These are phyloP conservation scores for Rhamnella rubrinervis DNA, from an alignment of 331 rosid species.

Conservation along the genomic window DNA sequence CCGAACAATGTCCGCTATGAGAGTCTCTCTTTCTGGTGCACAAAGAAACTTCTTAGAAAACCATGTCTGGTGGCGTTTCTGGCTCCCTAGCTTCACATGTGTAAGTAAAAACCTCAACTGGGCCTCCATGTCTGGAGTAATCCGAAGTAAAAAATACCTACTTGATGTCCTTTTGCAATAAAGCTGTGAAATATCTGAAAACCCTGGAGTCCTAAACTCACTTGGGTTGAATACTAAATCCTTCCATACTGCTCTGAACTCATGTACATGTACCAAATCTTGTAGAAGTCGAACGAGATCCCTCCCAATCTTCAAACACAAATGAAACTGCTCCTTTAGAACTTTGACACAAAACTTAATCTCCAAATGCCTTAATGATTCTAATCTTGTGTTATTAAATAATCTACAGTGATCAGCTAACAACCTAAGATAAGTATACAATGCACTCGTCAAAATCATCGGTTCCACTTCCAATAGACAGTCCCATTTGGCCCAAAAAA, in stretches of 20 bases:
- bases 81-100: constrained; percentile 60
- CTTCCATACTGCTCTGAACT: constrained; percentile 57
- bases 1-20: constrained; percentile 59
- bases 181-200: constrained; percentile 55
- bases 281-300: constrained; percentile 66
- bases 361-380: constrained; percentile 51
- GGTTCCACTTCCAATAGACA: constrained; percentile 51
- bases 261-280: constrained; percentile 58
- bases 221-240: constrained; percentile 48
- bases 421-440: constrained; percentile 63
- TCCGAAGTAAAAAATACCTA: constrained; percentile 51
- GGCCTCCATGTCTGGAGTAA: constrained; percentile 72
- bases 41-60: constrained; percentile 57
- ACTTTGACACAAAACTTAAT: constrained; percentile 58
- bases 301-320: constrained; percentile 70
- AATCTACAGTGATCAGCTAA: constrained; percentile 59
- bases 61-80: constrained; percentile 68
- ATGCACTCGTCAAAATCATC: constrained; percentile 43
- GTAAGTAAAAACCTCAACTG: constrained; percentile 64
- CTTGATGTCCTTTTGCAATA: constrained; percentile 56
- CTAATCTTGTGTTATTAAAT: constrained; percentile 32
- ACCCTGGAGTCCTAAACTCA: constrained; percentile 37
- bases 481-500: constrained; percentile 49
- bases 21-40: constrained; percentile 49
- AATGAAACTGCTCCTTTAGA: constrained; percentile 52